Base-by-base conservation (phyloP, 306 rosid species). In the Fagus sylvatica region DNA sequence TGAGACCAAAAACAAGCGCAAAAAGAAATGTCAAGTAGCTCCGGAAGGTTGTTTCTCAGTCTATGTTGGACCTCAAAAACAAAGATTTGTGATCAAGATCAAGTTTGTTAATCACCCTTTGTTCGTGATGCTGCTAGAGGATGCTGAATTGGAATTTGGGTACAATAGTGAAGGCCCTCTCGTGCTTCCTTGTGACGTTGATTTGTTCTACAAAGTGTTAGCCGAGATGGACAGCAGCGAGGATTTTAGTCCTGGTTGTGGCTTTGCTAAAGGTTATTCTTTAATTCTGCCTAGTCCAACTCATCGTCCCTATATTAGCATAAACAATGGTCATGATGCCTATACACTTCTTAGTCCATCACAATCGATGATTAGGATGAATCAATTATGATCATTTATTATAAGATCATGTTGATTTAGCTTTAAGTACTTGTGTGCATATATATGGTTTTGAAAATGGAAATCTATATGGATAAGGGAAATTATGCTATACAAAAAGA, bases 101-200 rank as follows among this genome's bases (percentile, higher is more conserved):
- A 75, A 87, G 81, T 73, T 74, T 2, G 87, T 78, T 0, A 91
- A 95, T 19, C 97, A 92, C 41, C 90, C 93, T 0, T 59, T 84
- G 76, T 92, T 95, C 80, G 74, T 57, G 84, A 76, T 57, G 16
- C 84, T 92, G n/a, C 80, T 95, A 32, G 90, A 95, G 13, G 89
- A 84, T 12, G 93, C 94, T 9, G 91, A 90, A 75, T 37, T 19
- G 42, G 95, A 95, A 77, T 89, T 81, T 57, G 98, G 97, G 0
- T 82, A 82, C 34, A 62, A 37, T 17, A 80, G 85, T 15, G 82
- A 94, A 22, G 97, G 98, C 3, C 98, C 88, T 0, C 81, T 91
- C 49, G 79, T 84, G 84, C 98, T 93, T 64, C 97, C 98, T 36
- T 91, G 97, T 30, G 86, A 82, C 0, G 89, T 90, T 5, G 92